These are phyloP conservation scores for Panellus pusillus DNA, from an alignment of 768 basidiomycete species.

Conservation along the genomic window DNA sequence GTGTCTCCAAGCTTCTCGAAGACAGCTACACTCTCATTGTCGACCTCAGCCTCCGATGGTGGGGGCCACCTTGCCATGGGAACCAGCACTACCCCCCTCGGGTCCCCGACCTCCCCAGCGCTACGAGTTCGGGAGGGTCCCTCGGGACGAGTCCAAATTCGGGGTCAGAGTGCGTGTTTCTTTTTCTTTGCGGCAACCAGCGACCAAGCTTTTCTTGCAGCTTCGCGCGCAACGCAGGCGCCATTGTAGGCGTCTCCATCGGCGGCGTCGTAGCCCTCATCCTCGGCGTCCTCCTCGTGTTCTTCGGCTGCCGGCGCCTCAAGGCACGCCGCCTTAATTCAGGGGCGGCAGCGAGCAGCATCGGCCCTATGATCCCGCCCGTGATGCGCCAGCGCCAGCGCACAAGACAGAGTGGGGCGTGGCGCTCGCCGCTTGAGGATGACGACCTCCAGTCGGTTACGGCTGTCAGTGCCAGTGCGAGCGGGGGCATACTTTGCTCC, in stretches of 20 bases:
- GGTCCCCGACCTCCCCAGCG: too few relatives aligned
- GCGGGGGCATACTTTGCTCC: neutral
- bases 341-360: too few relatives aligned
- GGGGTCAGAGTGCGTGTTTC: too few relatives aligned
- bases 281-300: slow-evolving; percentile 1
- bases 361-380: too few relatives aligned
- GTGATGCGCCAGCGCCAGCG: too few relatives aligned
- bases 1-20: neutral
- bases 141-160: too few relatives aligned
- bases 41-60: neutral
- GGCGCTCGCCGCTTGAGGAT: neutral
- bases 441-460: neutral
- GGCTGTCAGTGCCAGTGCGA: too few relatives aligned
- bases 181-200: neutral
- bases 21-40: neutral
- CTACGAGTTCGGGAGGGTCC: too few relatives aligned
- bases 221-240: slow-evolving; percentile 11
- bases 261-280: slow-evolving; percentile 7
- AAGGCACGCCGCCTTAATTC: neutral
- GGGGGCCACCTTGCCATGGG: too few relatives aligned
- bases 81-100: too few relatives aligned
- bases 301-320: slow-evolving; percentile 1
- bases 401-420: neutral
- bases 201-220: neutral
- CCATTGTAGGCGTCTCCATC: slow-evolving; percentile 12